A percentile compares a stretch with the other conserved stretches of the same genome.
phyloP scores from a whole-genome alignment of 257 asterid genomes.

The Capsicum pubescens region DNA sequence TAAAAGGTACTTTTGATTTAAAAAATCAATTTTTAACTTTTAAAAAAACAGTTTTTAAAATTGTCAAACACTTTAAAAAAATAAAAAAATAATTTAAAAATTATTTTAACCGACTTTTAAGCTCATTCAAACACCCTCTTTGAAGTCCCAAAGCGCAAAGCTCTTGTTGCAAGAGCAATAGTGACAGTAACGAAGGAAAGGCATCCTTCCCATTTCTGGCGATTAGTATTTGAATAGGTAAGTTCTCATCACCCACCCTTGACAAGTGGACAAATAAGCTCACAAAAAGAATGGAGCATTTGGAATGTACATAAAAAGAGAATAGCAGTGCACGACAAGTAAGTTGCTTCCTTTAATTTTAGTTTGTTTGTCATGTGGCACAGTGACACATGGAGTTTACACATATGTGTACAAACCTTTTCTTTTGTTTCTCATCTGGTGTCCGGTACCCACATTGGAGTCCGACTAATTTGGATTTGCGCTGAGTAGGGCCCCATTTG shows the following conservation, averaged over 20 bases:
- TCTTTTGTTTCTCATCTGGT: no score
- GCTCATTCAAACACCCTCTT: no score
- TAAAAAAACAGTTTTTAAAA: no score
- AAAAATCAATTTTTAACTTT: no score
- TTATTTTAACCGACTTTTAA: no score
- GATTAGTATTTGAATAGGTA: neutral
- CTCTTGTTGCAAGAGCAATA: neutral
- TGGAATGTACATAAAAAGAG: neutral
- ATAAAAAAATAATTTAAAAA: no score
- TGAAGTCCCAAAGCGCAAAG: slow-evolving; percentile 9
- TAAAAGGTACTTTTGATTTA: no score
- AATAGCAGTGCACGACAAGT: slow-evolving; percentile 22
- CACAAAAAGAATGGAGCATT: neutral
- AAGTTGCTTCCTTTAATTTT: slow-evolving; percentile 10
- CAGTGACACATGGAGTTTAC: neutral
- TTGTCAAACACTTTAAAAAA: no score
- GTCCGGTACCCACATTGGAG: no score
- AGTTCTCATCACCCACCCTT: neutral
- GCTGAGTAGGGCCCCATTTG: rapidly evolving
- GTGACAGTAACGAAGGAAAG: slow-evolving; percentile 10
- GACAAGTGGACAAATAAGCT: slow-evolving; percentile 3
- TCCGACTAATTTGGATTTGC: no score
- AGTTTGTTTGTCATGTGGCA: slow-evolving; percentile 10
- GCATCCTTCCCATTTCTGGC: slow-evolving; percentile 4
- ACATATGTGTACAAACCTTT: neutral